Percentiles rank a stretch among this genome's conserved stretches.
phyloP scores from a whole-genome alignment of 2,329 filamentous ascomycete genomes.

The Helminthosporium solani region DNA sequence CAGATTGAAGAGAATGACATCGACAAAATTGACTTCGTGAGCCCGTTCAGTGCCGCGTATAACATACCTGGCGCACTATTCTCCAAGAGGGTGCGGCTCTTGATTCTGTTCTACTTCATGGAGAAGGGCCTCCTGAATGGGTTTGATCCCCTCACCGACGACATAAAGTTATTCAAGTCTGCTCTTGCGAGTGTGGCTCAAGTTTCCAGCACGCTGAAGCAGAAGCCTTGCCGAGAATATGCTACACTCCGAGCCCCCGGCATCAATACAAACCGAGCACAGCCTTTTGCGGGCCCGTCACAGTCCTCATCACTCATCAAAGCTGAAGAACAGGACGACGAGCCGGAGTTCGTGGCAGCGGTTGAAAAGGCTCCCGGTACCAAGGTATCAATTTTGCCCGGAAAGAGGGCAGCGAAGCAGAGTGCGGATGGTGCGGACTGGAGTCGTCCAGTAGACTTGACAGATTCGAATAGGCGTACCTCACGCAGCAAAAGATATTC shows the following conservation, averaged over 20 bases:
- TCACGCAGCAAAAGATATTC: neutral
- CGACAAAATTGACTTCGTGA: neutral
- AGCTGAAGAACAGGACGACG: neutral
- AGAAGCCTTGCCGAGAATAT: neutral
- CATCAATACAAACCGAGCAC: neutral
- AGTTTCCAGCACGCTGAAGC: neutral
- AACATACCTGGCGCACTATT: neutral
- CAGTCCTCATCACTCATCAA: neutral
- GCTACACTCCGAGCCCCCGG: neutral
- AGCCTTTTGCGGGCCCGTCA: neutral
- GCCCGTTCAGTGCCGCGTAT: neutral
- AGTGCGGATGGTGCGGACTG: neutral
- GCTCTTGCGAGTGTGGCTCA: neutral
- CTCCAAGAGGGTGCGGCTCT: neutral
- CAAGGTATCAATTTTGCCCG: neutral
- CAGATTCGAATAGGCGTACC: neutral
- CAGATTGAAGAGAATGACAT: neutral
- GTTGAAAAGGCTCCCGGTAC: neutral
- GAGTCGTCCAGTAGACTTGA: neutral
- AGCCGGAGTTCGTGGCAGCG: neutral
- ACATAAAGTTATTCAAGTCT: neutral
- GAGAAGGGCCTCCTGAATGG: neutral
- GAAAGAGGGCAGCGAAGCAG: neutral
- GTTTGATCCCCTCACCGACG: neutral
- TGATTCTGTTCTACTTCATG: slow-evolving; percentile 1